Evolutionary conservation across 2,329 filamentous ascomycete genomes (phyloP).

Genomic region (Pestalotiopsis sp.): DNA sequence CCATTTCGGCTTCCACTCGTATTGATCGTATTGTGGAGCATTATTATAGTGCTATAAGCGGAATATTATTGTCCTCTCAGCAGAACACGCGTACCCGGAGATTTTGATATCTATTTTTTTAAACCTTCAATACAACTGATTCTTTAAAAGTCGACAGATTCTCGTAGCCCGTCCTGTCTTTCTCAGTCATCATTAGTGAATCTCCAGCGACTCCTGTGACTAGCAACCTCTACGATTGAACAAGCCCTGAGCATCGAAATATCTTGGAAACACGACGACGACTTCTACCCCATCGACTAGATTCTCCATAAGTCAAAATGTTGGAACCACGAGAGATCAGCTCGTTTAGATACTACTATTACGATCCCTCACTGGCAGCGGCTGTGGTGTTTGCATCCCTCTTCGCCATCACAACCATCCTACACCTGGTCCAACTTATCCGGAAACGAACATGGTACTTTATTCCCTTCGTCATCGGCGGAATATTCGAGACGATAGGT

Average conservation of each 20-base stretch:
- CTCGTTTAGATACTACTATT: conserved; percentile 41
- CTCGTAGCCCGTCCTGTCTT: neutral
- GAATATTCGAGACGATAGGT: conserved; percentile 42
- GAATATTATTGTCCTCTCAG: too few species aligned
- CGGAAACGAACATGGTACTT: conserved; percentile 51
- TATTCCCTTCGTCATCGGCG: conserved; percentile 53
- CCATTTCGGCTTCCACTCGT: too few species aligned
- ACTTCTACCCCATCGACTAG: neutral
- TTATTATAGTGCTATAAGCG: too few species aligned
- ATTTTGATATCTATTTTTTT: too few species aligned
- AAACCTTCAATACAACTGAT: too few species aligned
- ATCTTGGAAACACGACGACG: neutral
- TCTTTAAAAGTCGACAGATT: neutral
- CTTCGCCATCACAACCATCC: conserved; percentile 37
- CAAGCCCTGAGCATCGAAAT: neutral
- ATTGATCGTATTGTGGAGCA: too few species aligned
- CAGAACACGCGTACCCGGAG: too few species aligned
- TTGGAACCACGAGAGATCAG: neutral
- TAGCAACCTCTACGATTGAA: neutral
- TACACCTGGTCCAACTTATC: conserved; percentile 42
- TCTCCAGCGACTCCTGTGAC: neutral
- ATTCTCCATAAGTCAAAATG: neutral
- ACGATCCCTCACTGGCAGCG: conserved; percentile 46
- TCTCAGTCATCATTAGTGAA: neutral
- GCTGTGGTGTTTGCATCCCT: conserved; percentile 43